Percentiles rank a stretch among this genome's conserved stretches.
phyloP scores from a whole-genome alignment of 805 yeast species.

The Monosporozyma siamensis region DNA sequence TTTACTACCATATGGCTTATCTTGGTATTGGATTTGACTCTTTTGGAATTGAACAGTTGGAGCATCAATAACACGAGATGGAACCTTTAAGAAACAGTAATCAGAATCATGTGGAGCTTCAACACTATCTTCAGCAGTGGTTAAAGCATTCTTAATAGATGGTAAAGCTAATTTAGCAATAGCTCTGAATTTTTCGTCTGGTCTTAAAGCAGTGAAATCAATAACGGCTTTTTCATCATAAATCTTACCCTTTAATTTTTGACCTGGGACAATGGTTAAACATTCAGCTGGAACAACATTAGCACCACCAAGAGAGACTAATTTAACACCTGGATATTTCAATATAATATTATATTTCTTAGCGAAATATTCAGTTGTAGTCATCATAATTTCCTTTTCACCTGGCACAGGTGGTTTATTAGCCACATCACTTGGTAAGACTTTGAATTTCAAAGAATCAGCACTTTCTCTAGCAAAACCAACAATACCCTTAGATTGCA shows the following conservation, averaged over 20 bases:
- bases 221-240: constrained; percentile 12
- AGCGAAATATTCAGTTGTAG: constrained; percentile 11
- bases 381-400: constrained; percentile 9
- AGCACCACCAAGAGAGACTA: constrained; percentile 15
- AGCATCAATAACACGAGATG: constrained; percentile 21
- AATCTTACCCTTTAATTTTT: constrained; percentile 16
- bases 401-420: constrained; percentile 6
- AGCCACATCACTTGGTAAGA: constrained; percentile 9
- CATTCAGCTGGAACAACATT: constrained; percentile 17
- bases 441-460: constrained; percentile 12
- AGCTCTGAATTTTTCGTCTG: constrained; percentile 13
- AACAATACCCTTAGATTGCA: constrained; percentile 12
- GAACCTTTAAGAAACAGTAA: constrained; percentile 14
- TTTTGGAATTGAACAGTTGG: constrained; percentile 14
- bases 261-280: constrained; percentile 18
- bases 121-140: constrained; percentile 4
- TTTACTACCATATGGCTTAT: constrained; percentile 12
- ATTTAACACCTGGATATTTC: constrained; percentile 15
- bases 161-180: constrained; percentile 17
- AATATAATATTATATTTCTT: constrained; percentile 14
- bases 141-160: constrained; percentile 11
- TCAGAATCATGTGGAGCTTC: constrained; percentile 7
- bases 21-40: constrained; percentile 8
- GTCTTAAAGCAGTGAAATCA: constrained; percentile 18
- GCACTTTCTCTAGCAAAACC: constrained; percentile 18